Base-by-base conservation (phyloP, 345 rosid genomes). In the Arabis alpina region DNA sequence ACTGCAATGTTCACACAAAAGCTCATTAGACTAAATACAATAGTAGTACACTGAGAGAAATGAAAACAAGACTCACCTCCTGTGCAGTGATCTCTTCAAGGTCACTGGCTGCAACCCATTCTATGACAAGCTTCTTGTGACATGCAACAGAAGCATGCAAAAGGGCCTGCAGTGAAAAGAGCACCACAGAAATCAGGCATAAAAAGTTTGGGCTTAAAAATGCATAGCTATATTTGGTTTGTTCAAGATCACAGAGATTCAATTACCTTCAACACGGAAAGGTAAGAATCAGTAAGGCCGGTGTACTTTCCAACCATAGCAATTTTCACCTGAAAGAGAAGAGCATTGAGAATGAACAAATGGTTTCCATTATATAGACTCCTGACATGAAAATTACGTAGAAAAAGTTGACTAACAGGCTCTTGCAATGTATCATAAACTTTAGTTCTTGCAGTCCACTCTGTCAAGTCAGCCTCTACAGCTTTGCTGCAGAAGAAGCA, bases 61-160 rank as follows among this genome's bases (percentile, higher is more conserved):
- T 5, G 47, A 39, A 74, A 34, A 10, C 4, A 73, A 34, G 25
- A 59, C 79, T 51, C 36, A 84, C 93, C 81, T 83, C 85, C 72
- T 52, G 57, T 24, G 81, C 80, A 15, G 91, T 85, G 58, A 32
- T 74, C 69, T 86, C 83, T 83, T 89, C 91, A 44, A 89, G 89
- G 77, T 89, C 93, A 75, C 86, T 76, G n/a, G 96, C 93, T 75
- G 90, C 84, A 79, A 89, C 83, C 96, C 96, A 89, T 52, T 87
- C 89, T 54, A 89, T 61, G 32, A 77, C 50, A 63, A 87, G 91
- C 80, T 86, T 89, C 79, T 76, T 82, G 63, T 63, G 82, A 68
- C 89, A 87, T 64, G 87, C 82, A 79, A 89, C 93, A 73, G 93
- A 87, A 78, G 96, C 96, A 76, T 89, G 96, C 81, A 89, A 73